Conservation (phyloP, 495 filamentous ascomycete species). For the Xylaria bambusicola region DNA sequence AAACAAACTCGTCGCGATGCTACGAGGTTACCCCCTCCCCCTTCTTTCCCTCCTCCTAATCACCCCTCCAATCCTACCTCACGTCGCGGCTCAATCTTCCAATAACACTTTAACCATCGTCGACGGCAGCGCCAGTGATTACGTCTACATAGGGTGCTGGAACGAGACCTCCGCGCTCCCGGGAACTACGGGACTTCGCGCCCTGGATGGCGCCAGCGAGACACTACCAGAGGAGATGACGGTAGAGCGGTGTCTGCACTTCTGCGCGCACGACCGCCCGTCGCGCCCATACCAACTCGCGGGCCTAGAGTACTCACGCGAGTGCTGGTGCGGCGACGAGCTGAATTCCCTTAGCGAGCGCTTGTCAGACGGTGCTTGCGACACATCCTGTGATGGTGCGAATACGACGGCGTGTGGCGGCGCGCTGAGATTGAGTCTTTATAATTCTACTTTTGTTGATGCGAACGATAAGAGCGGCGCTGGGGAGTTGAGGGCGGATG, state of each 20-base stretch:
- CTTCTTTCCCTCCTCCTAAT: neutral
- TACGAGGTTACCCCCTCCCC: neutral
- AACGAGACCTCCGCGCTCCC: conserved; percentile 46
- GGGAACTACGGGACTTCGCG: conserved; percentile 28
- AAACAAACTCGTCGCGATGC: neutral
- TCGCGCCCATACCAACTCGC: conserved; percentile 37
- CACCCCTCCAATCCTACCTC: neutral
- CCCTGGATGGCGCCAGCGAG: conserved; percentile 36
- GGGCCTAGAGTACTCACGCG: conserved; percentile 50
- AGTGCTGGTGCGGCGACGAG: conserved; percentile 53
- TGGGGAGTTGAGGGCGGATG: neutral
- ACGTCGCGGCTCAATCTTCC: neutral
- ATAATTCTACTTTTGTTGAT: conserved; percentile 15
- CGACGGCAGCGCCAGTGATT: conserved; percentile 28
- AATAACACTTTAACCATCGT: conserved; percentile 23
- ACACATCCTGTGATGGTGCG: conserved; percentile 48
- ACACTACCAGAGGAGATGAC: conserved; percentile 41
- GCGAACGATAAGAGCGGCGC: neutral
- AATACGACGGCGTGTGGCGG: conserved; percentile 47
- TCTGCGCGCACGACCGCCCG: conserved; percentile 33
- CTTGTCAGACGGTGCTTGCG: conserved; percentile 40
- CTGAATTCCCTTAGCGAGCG: conserved; percentile 36
- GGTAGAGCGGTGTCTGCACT: conserved; percentile 42
- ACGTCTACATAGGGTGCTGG: conserved; percentile 51
- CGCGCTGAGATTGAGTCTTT: conserved; percentile 40